Conservation (phyloP, 192 early-diverging fungal genomes). For the Backusella liffmaniae region DNA sequence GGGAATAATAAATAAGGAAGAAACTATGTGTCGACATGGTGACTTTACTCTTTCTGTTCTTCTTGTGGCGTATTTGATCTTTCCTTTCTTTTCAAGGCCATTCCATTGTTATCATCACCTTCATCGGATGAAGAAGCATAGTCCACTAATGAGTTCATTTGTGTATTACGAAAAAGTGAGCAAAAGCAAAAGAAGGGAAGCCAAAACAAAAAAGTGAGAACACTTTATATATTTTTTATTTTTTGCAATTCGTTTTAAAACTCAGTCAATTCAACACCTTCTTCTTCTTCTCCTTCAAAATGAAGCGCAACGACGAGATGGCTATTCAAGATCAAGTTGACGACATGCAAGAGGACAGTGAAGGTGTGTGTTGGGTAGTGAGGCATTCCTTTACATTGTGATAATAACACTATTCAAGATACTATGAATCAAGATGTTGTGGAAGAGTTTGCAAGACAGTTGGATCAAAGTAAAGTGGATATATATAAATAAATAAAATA, state of each 20-base stretch:
- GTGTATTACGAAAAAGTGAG: not conserved
- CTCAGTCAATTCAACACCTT: not conserved
- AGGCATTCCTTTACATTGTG: not conserved
- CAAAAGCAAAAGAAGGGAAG: not conserved
- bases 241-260: not conserved
- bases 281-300: not conserved
- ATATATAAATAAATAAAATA: not conserved
- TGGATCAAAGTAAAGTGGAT: slow-evolving; percentile 1
- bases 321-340: not conserved
- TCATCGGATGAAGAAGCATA: not conserved
- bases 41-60: not conserved
- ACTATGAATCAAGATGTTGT: slow-evolving; percentile 1
- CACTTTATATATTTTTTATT: not conserved
- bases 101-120: not conserved
- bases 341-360: not conserved
- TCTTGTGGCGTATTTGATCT: not conserved
- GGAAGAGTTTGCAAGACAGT: slow-evolving; percentile 10
- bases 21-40: not conserved
- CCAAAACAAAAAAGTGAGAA: not conserved
- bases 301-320: not conserved
- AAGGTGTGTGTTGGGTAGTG: not conserved
- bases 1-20: not conserved
- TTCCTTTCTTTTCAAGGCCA: not conserved
- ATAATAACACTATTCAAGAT: not conserved
- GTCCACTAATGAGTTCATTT: not conserved